A percentile compares a stretch with the other conserved stretches of the same genome.
These are phyloP conservation scores for Termitomyces eurrhizus DNA, from an alignment of 768 basidiomycete genomes.

Conservation along the genomic window DNA sequence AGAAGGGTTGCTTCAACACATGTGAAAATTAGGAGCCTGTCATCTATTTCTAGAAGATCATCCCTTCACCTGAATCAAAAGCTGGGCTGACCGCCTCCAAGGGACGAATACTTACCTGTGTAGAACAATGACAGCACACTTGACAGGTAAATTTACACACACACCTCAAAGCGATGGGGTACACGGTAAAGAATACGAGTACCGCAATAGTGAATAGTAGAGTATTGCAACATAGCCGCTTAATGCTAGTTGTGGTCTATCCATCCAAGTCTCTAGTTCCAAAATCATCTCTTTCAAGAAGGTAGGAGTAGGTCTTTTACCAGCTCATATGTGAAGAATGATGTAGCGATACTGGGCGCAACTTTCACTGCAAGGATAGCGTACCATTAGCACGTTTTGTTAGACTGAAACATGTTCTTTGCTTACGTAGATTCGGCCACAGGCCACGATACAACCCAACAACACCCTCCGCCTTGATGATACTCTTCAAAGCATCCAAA, in stretches of 20 bases:
- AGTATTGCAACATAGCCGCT: slow-evolving; percentile 1
- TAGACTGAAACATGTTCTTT: slow-evolving; percentile 7
- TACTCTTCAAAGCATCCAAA: slow-evolving; percentile 67
- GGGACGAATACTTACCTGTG: not conserved
- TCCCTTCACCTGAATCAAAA: not conserved
- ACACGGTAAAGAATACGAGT: not conserved
- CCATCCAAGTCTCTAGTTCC: slow-evolving; percentile 14
- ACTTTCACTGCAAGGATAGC: slow-evolving; percentile 63
- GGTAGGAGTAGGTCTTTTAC: slow-evolving; percentile 36
- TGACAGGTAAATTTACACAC: not conserved
- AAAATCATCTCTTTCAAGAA: slow-evolving; percentile 16
- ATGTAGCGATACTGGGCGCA: slow-evolving; percentile 86
- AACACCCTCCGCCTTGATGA: slow-evolving; percentile 71
- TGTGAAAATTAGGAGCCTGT: not conserved
- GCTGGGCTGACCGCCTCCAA: not conserved
- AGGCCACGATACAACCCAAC: slow-evolving; percentile 78
- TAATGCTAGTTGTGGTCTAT: slow-evolving; percentile 8
- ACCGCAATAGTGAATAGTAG: slow-evolving; percentile 4
- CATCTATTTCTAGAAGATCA: not conserved
- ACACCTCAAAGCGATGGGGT: not conserved
- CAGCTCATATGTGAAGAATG: slow-evolving; percentile 81
- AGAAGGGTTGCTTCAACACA: not conserved
- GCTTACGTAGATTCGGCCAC: slow-evolving; percentile 86
- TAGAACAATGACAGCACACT: not conserved
- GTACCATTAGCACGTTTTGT: slow-evolving; percentile 6